phyloP scores from a whole-genome alignment of 108 stramenopile species.

The Discostella stelligeroides region DNA sequence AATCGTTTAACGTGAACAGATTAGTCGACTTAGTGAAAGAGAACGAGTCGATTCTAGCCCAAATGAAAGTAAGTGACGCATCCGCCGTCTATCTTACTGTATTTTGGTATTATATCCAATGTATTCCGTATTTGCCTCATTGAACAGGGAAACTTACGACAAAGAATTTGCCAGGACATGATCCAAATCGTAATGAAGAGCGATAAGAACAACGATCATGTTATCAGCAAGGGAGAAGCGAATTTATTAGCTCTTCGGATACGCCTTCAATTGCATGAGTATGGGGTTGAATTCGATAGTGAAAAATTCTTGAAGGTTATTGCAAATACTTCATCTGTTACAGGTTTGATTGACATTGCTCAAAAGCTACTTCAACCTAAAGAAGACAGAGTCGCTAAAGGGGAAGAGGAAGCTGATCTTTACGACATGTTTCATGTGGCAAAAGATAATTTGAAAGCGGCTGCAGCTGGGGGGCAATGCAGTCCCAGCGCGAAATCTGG shows the following conservation, averaged over 20 bases:
- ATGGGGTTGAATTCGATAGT: conserved; percentile 42
- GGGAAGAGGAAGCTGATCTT: too few relatives aligned
- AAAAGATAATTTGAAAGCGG: too few relatives aligned
- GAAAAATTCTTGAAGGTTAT: conserved; percentile 44
- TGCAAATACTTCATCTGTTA: conserved; percentile 24
- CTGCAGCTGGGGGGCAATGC: not conserved
- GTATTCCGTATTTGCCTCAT: not conserved
- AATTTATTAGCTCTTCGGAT: too few relatives aligned
- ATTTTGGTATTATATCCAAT: not conserved
- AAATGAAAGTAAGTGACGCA: too few relatives aligned
- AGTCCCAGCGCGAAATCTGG: not conserved
- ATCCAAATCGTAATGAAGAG: conserved; percentile 27
- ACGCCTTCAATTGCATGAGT: too few relatives aligned
- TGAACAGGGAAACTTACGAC: conserved; percentile 38
- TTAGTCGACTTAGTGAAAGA: conserved; percentile 51
- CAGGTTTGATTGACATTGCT: conserved; percentile 28
- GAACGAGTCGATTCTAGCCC: too few relatives aligned
- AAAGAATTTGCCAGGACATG: conserved; percentile 43
- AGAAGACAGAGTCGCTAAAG: not conserved
- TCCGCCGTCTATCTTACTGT: not conserved
- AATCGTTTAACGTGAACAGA: conserved; percentile 47
- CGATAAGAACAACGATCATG: conserved; percentile 31
- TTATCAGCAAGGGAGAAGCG: conserved; percentile 20
- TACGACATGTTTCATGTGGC: too few relatives aligned
- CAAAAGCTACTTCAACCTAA: conserved; percentile 23